Percentiles rank a stretch among this genome's conserved stretches.
phyloP scores from a whole-genome alignment of 306 rosid genomes.

The Cucumis hystrix region DNA sequence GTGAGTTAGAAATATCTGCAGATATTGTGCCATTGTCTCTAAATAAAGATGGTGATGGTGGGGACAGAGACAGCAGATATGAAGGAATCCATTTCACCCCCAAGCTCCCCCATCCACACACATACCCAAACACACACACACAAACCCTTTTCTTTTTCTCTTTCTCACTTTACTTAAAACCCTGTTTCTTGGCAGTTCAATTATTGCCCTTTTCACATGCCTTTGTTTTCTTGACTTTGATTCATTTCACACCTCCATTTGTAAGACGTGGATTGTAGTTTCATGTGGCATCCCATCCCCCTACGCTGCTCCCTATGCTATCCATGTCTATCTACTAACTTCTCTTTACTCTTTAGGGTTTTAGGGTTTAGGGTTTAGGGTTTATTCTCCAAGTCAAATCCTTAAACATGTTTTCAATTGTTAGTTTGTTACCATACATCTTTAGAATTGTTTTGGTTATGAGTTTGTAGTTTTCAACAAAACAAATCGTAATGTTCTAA shows the following conservation, averaged over 20 bases:
- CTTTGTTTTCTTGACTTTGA: neutral
- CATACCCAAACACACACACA: neutral
- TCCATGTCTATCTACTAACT: neutral
- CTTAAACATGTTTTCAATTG: too few species aligned
- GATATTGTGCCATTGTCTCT: neutral
- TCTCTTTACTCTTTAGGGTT: too few species aligned
- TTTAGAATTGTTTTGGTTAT: too few species aligned
- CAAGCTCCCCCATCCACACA: neutral
- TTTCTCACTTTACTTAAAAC: neutral
- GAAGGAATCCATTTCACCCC: neutral
- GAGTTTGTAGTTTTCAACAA: neutral
- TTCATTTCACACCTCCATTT: neutral
- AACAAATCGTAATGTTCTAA: too few species aligned
- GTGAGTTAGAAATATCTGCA: neutral
- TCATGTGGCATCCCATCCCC: neutral
- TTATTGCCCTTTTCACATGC: neutral
- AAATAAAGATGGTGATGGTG: neutral
- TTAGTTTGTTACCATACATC: too few species aligned
- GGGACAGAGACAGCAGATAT: neutral
- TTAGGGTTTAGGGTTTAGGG: too few species aligned
- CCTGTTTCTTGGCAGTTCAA: neutral
- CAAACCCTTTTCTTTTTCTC: too few species aligned
- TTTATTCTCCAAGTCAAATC: too few species aligned
- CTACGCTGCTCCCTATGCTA: neutral
- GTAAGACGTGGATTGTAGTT: neutral